Evolutionary conservation across 2,329 filamentous ascomycete species (phyloP).

Genomic region (Aspergillus clavatus): DNA sequence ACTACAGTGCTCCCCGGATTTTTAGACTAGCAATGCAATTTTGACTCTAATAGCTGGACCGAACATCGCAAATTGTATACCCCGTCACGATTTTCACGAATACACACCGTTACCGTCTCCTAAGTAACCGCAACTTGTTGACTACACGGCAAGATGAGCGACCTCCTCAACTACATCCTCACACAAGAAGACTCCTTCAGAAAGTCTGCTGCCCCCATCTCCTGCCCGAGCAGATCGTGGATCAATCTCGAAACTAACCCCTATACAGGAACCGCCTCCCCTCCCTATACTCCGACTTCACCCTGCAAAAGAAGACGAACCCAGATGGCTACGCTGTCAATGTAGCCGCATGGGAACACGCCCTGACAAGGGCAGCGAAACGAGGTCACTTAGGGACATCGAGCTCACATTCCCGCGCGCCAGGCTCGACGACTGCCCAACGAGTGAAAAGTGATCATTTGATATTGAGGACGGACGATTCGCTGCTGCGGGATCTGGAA

Average conservation of each 20-base stretch:
- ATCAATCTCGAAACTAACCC: slow-evolving; percentile 1
- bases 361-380: slow-evolving; percentile 63
- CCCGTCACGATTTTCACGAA: too few species aligned
- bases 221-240: background rate
- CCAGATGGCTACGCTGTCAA: slow-evolving; percentile 83
- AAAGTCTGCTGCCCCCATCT: slow-evolving; percentile 43
- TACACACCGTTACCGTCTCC: too few species aligned
- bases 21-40: background rate
- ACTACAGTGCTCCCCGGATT: background rate
- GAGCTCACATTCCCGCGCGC: slow-evolving; percentile 31
- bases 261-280: slow-evolving; percentile 65
- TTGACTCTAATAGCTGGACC: background rate
- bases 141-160: slow-evolving; percentile 37
- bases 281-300: slow-evolving; percentile 85
- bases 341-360: slow-evolving; percentile 70
- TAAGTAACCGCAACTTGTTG: background rate
- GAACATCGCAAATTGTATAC: too few species aligned
- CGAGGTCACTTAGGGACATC: slow-evolving; percentile 56
- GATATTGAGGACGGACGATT: slow-evolving; percentile 52
- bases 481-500: slow-evolving; percentile 66
- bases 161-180: slow-evolving; percentile 64
- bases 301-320: slow-evolving; percentile 67
- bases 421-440: slow-evolving; percentile 7
- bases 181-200: slow-evolving; percentile 57
- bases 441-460: slow-evolving; percentile 43